phyloP scores from a whole-genome alignment of 202 grass and related monocot genomes.

The Zizania palustris region DNA sequence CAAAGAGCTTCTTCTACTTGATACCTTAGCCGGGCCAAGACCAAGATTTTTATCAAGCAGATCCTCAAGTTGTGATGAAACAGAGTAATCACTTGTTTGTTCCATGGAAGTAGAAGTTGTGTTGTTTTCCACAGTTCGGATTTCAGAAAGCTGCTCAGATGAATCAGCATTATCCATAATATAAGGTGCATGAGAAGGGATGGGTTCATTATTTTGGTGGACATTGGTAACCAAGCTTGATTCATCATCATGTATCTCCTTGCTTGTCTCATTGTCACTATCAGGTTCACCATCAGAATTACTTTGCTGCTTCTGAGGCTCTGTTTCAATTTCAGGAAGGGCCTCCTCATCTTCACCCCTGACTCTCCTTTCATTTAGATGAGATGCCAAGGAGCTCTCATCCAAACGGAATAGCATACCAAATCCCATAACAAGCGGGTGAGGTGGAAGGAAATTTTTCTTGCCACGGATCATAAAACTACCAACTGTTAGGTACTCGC shows the following conservation, averaged over 20 bases:
- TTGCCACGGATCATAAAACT: conserved; percentile 99
- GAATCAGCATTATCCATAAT: conserved; percentile 32
- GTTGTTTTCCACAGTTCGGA: conserved; percentile 31
- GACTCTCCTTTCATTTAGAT: conserved; percentile 91
- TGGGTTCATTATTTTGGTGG: conserved; percentile 37
- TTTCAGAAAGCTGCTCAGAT: conserved; percentile 39
- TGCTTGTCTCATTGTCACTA: conserved; percentile 51
- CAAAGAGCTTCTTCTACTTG: conserved; percentile 56
- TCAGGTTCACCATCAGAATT: conserved; percentile 51
- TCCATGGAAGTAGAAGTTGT: conserved; percentile 38
- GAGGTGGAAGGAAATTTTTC: conserved; percentile 93
- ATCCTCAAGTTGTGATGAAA: conserved; percentile 88
- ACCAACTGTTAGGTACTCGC: conserved; percentile 95
- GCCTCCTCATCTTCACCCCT: conserved; percentile 81
- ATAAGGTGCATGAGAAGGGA: conserved; percentile 26
- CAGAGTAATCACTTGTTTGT: conserved; percentile 47
- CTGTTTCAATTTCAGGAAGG: conserved; percentile 61
- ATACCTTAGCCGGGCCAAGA: conserved; percentile 71
- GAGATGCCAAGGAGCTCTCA: conserved; percentile 85
- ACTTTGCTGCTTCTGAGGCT: conserved; percentile 52
- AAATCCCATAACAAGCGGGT: conserved; percentile 94
- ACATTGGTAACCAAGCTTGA: conserved; percentile 33
- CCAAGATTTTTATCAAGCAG: conserved; percentile 88
- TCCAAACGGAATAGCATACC: conserved; percentile 95
- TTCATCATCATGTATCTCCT: conserved; percentile 42